These are phyloP conservation scores for Fusarium scirpi DNA, from an alignment of 2,329 filamentous ascomycete genomes.

Conservation along the genomic window DNA sequence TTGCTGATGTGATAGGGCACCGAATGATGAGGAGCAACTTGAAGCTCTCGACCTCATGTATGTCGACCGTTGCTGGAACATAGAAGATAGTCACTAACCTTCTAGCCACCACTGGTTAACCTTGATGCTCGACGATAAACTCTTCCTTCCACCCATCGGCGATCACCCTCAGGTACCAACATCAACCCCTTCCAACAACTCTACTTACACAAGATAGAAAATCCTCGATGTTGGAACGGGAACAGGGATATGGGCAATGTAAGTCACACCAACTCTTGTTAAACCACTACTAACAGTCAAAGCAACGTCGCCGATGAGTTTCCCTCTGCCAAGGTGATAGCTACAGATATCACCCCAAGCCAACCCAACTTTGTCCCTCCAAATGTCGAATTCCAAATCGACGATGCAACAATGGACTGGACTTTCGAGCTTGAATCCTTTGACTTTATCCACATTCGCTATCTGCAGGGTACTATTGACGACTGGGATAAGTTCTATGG, in stretches of 20 bases:
- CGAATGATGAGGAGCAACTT: constrained; percentile 42
- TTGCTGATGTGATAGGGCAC: constrained; percentile 29
- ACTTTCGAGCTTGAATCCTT: constrained; percentile 49
- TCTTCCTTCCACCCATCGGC: constrained; percentile 38
- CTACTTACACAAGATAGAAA: not conserved
- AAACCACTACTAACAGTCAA: fast-evolving
- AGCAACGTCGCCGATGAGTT: constrained; percentile 42
- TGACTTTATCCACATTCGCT: constrained; percentile 52
- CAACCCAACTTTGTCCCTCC: constrained; percentile 48
- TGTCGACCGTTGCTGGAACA: fast-evolving
- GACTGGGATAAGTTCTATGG: constrained; percentile 47
- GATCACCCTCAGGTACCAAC: constrained; percentile 25
- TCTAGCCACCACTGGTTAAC: constrained; percentile 42
- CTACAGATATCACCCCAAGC: constrained; percentile 37
- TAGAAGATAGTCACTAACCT: fast-evolving
- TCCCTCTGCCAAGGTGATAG: constrained; percentile 39
- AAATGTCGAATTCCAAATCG: constrained; percentile 54
- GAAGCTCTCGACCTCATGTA: constrained; percentile 45
- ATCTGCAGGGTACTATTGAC: constrained; percentile 46
- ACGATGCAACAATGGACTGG: constrained; percentile 58
- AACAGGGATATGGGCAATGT: constrained; percentile 44
- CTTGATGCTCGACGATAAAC: constrained; percentile 38
- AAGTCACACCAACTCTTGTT: fast-evolving
- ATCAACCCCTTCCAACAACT: fast-evolving
- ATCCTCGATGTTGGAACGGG: constrained; percentile 42